These are phyloP conservation scores for Collybiopsis confluens DNA, from an alignment of 768 basidiomycete genomes.

Conservation along the genomic window DNA sequence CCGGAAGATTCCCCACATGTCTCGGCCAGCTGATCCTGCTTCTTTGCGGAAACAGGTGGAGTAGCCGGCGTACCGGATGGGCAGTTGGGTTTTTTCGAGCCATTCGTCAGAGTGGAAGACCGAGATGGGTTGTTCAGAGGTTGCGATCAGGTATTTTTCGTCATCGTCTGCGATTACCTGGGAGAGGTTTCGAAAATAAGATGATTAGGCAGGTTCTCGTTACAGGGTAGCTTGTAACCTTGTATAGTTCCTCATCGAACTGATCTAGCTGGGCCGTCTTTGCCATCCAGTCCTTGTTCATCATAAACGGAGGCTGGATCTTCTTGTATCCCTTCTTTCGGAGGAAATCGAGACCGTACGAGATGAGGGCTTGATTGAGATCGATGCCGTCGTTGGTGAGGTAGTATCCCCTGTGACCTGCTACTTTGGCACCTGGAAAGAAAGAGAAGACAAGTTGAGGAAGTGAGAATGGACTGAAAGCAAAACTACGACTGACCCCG, in stretches of 20 bases:
- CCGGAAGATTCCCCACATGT: conserved; percentile 99
- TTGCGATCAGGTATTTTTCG: conserved; percentile 98
- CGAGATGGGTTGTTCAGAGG: conserved; percentile 98
- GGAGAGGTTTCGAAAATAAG: no score
- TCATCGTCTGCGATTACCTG: conserved; percentile 83
- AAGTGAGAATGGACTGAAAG: not conserved
- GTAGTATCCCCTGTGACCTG: conserved; percentile 96
- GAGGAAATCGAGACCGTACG: conserved; percentile 92
- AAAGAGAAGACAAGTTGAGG: not conserved
- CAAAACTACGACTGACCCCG: conserved; percentile 46
- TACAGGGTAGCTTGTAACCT: conserved; percentile 41
- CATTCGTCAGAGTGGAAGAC: conserved; percentile 95
- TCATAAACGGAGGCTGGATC: conserved; percentile 96
- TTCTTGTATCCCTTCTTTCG: conserved; percentile 83
- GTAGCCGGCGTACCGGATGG: conserved; percentile 82
- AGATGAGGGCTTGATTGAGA: conserved; percentile 93
- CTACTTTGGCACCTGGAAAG: conserved; percentile 77
- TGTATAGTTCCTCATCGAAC: conserved; percentile 98
- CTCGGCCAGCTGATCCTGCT: conserved; percentile 93
- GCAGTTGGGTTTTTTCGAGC: conserved; percentile 95
- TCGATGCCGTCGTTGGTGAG: conserved; percentile 94
- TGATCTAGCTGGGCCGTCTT: conserved; percentile 98
- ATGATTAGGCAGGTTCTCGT: no score
- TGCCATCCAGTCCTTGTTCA: conserved; percentile 96
- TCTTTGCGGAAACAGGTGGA: conserved; percentile 99